phyloP scores from a whole-genome alignment of 169 alveolate genomes.

The Cryptosporidium sp. region DNA sequence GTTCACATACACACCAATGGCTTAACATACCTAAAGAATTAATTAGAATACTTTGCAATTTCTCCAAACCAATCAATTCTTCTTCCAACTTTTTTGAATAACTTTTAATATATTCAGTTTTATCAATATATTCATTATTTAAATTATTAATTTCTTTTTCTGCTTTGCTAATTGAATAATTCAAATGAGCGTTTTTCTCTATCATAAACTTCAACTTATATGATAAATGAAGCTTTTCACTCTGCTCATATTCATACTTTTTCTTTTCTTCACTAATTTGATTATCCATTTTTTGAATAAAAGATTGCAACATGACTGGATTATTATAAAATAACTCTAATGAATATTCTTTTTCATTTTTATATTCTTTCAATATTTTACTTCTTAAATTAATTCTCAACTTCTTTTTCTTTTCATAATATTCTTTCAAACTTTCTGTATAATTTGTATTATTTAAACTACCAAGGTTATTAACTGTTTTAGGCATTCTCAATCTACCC shows the following conservation, averaged over 20 bases:
- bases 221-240: slow-evolving; percentile 19
- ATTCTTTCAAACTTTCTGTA: slow-evolving; percentile 29
- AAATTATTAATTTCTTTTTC: slow-evolving; percentile 18
- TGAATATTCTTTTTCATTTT: slow-evolving; percentile 11
- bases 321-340: slow-evolving; percentile 44
- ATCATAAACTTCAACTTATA: slow-evolving; percentile 36
- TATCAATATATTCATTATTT: slow-evolving; percentile 10
- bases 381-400: slow-evolving; percentile 23
- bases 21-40: slow-evolving; percentile 67
- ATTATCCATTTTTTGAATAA: slow-evolving; percentile 60
- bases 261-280: slow-evolving; percentile 9
- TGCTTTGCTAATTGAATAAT: not conserved
- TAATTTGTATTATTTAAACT: not conserved
- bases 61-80: slow-evolving; percentile 13
- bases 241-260: slow-evolving; percentile 35
- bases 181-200: slow-evolving; percentile 18
- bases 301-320: slow-evolving; percentile 22
- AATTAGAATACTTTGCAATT: slow-evolving; percentile 35
- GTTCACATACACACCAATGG: slow-evolving; percentile 72
- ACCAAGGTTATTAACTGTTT: not conserved
- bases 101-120: not conserved
- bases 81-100: slow-evolving; percentile 2
- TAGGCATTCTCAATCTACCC: slow-evolving; percentile 13
- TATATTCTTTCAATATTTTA: slow-evolving; percentile 6
- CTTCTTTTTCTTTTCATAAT: slow-evolving; percentile 17